Conservation (phyloP, 164 flowering plant genomes). For the Tetracentron sinense region DNA sequence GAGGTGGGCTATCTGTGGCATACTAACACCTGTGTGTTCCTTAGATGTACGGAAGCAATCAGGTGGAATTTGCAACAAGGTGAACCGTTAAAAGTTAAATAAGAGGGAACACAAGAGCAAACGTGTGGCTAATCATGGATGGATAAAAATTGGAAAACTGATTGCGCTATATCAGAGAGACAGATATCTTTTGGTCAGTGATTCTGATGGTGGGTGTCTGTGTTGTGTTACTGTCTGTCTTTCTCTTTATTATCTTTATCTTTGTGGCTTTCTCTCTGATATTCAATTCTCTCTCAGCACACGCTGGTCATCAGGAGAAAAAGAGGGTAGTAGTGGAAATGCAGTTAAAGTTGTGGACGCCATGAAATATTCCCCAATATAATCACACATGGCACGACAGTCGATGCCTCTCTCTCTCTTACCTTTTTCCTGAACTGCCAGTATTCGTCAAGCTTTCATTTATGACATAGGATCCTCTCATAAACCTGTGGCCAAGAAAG, state of each 20-base stretch:
- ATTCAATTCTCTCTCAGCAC: not conserved
- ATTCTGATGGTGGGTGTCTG: not conserved
- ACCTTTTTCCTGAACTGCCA: too few relatives aligned
- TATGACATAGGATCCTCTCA: too few relatives aligned
- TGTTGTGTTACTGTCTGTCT: not conserved
- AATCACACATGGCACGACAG: not conserved
- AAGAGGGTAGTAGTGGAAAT: not conserved
- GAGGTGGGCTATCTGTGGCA: too few relatives aligned
- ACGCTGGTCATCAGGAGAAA: not conserved
- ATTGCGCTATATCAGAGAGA: not conserved
- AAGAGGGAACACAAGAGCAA: not conserved
- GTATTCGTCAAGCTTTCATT: too few relatives aligned
- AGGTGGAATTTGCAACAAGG: too few relatives aligned
- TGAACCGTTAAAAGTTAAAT: too few relatives aligned
- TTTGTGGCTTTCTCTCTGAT: not conserved
- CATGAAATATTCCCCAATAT: too few relatives aligned
- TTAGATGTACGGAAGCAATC: too few relatives aligned
- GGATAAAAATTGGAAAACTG: not conserved
- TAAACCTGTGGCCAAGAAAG: too few relatives aligned
- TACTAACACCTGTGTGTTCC: too few relatives aligned
- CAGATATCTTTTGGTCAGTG: not conserved
- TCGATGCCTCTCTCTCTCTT: too few relatives aligned
- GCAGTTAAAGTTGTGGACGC: not conserved
- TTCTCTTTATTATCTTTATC: too few relatives aligned
- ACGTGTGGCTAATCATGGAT: not conserved